These are phyloP conservation scores for Globisporangium emineosum DNA, from an alignment of 352 stramenopile species.

Conservation along the genomic window DNA sequence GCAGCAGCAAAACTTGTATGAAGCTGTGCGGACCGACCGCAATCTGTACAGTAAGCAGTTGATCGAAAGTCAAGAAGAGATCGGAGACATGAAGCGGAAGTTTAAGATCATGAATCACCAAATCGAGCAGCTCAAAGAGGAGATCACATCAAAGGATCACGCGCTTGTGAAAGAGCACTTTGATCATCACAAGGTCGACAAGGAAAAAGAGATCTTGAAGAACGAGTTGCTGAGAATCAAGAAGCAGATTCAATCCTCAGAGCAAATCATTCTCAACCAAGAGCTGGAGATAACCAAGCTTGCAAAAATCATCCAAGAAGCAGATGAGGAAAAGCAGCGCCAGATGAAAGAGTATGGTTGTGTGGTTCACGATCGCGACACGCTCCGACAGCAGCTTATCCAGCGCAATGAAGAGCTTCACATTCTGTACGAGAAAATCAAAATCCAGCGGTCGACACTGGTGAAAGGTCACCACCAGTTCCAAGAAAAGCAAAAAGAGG, in stretches of 20 bases:
- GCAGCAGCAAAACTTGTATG: constrained; percentile 94
- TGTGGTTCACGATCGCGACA: constrained; percentile 85
- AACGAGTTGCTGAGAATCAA: constrained; percentile 90
- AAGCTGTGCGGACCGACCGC: constrained; percentile 87
- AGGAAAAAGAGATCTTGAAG: constrained; percentile 88
- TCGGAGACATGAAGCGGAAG: constrained; percentile 85
- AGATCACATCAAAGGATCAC: constrained; percentile 92
- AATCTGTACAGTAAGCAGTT: constrained; percentile 94
- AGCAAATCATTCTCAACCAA: constrained; percentile 90
- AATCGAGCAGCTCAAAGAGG: constrained; percentile 91
- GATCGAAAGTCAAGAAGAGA: constrained; percentile 90
- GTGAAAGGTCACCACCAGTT: constrained; percentile 76
- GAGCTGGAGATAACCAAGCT: constrained; percentile 76
- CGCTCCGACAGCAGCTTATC: constrained; percentile 85
- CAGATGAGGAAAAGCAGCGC: constrained; percentile 85
- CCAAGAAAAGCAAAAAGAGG: constrained; percentile 61
- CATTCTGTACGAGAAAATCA: constrained; percentile 90
- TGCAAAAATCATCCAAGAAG: constrained; percentile 88
- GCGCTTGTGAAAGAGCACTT: constrained; percentile 92
- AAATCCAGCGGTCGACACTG: constrained; percentile 87
- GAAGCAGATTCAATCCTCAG: constrained; percentile 87
- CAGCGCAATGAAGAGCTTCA: constrained; percentile 83
- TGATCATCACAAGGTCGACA: constrained; percentile 92
- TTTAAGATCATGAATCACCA: constrained; percentile 93
- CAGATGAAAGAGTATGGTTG: constrained; percentile 85